Conservation (phyloP, 208 protist species). For the Wallacemonas sp. region DNA sequence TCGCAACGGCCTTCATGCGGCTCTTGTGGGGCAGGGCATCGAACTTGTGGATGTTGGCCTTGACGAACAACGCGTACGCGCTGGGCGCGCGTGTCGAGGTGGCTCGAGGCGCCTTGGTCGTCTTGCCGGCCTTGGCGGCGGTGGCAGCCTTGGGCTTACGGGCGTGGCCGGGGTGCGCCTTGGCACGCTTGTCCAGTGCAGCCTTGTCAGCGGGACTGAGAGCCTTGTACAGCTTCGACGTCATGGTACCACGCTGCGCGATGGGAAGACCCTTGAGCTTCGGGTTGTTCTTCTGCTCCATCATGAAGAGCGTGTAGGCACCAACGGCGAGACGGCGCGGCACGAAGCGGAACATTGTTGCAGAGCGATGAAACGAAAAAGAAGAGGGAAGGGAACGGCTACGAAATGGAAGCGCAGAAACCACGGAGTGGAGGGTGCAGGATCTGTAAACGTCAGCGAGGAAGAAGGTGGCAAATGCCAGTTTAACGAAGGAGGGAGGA, state of each 20-base stretch:
- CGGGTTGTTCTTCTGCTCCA: slow-evolving; percentile 84
- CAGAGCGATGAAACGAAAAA: neutral
- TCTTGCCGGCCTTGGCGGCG: slow-evolving; percentile 29
- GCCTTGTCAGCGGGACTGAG: slow-evolving; percentile 58
- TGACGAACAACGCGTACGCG: slow-evolving; percentile 76
- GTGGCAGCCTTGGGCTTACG: slow-evolving; percentile 19
- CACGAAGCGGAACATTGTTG: slow-evolving; percentile 66
- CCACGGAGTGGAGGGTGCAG: no score
- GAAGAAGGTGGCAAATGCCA: no score
- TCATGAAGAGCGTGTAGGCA: slow-evolving; percentile 84
- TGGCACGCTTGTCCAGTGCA: slow-evolving; percentile 66
- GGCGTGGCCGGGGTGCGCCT: slow-evolving; percentile 27
- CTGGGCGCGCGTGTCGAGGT: slow-evolving; percentile 27
- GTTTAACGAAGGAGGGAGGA: no score
- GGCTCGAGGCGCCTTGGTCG: slow-evolving; percentile 13
- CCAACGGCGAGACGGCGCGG: slow-evolving; percentile 69
- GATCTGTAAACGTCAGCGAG: no score
- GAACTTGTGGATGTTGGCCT: slow-evolving; percentile 77
- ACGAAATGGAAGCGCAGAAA: no score
- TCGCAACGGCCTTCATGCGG: slow-evolving; percentile 82
- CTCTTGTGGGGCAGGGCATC: slow-evolving; percentile 70
- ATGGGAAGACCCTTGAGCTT: slow-evolving; percentile 75
- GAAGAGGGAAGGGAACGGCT: neutral
- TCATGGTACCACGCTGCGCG: slow-evolving; percentile 67
- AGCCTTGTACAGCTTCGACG: slow-evolving; percentile 79